phyloP scores from a whole-genome alignment of 176 grass and related monocot genomes.

The Pharus latifolius region DNA sequence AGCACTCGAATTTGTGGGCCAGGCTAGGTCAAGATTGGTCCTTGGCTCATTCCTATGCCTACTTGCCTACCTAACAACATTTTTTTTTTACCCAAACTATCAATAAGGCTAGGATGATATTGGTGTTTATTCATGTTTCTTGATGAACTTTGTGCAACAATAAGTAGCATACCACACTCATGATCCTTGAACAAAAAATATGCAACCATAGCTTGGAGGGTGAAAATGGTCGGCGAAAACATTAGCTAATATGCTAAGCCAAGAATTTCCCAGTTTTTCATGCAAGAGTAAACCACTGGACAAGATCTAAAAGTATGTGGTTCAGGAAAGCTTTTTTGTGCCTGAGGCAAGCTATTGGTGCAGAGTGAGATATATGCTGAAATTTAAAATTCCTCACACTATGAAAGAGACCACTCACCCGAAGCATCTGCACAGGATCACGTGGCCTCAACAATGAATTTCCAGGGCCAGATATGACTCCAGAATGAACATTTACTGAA shows the following conservation, averaged over 20 bases:
- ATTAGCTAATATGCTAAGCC: not conserved
- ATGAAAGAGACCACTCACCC: slow-evolving; percentile 46
- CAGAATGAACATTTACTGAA: slow-evolving; percentile 35
- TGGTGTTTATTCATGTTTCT: not conserved
- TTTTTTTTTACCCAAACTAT: not conserved
- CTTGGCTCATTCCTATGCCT: no score
- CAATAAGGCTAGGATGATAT: not conserved
- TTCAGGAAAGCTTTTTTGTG: not conserved
- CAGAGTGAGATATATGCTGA: no score
- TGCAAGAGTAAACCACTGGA: not conserved
- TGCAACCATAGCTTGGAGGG: not conserved
- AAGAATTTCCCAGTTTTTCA: slow-evolving; percentile 5
- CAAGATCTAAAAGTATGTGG: not conserved
- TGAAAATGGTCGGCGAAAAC: not conserved
- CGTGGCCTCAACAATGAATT: slow-evolving; percentile 43
- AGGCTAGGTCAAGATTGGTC: no score
- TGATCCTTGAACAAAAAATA: slow-evolving; percentile 5
- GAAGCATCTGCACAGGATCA: slow-evolving; percentile 57
- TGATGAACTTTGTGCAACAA: not conserved
- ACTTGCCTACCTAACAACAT: not conserved
- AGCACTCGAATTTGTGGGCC: no score
- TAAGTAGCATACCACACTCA: not conserved
- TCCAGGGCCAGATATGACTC: slow-evolving; percentile 38
- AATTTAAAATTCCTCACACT: slow-evolving; percentile 1
- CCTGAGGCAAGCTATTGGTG: no score